phyloP scores from a whole-genome alignment of 257 asterid genomes.

The Solanum bukasovii region DNA sequence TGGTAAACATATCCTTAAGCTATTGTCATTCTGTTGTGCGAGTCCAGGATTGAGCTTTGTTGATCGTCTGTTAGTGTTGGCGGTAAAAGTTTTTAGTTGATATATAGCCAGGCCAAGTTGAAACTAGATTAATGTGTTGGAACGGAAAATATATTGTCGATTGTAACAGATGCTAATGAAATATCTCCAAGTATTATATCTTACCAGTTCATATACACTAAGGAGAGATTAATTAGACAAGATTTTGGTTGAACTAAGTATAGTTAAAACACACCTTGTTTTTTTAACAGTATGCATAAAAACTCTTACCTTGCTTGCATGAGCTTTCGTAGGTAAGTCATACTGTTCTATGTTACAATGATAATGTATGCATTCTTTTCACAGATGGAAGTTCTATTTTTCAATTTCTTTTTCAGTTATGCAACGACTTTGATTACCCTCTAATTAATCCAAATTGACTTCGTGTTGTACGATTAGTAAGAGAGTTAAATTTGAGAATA shows the following conservation, averaged over 20 bases:
- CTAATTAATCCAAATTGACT: not conserved
- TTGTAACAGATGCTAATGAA: not conserved
- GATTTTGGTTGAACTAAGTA: not conserved
- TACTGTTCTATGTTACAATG: not conserved
- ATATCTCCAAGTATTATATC: not conserved
- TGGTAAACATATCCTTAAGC: not conserved
- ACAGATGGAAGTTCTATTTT: not conserved
- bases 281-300: not conserved
- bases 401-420: not conserved
- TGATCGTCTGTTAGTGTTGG: not conserved
- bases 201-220: not conserved
- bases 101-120: not conserved
- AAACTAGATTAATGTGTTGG: not conserved
- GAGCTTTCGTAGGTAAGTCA: not conserved
- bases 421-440: not conserved
- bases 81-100: not conserved
- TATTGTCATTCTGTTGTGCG: not conserved
- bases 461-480: not conserved
- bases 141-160: not conserved
- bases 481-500: not conserved
- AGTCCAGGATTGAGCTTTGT: not conserved
- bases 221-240: not conserved
- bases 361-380: not conserved
- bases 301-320: not conserved
- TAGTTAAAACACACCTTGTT: not conserved